Percentiles rank a stretch among this genome's conserved stretches.
These are phyloP conservation scores for Chaetomiaceae sp. DNA, from an alignment of 2,329 filamentous ascomycete species.

Conservation along the genomic window DNA sequence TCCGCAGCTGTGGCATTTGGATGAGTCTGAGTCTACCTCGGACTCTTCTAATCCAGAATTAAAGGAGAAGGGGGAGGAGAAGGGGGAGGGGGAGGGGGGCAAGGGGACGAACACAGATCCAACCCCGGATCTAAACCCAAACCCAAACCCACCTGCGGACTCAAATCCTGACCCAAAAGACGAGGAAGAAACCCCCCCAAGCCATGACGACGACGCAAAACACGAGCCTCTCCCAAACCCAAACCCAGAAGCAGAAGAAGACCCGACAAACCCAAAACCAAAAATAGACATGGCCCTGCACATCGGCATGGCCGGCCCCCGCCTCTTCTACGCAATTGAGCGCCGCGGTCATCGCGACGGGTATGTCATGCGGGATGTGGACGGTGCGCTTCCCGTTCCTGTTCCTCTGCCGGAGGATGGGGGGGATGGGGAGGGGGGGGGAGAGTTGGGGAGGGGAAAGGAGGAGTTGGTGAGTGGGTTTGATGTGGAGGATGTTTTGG, in stretches of 20 bases:
- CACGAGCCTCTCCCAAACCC: too few species aligned
- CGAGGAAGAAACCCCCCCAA: too few species aligned
- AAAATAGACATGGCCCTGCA: conserved; percentile 66
- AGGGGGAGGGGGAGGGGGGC: too few species aligned
- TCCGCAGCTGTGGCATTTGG: conserved; percentile 52
- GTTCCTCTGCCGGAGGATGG: conserved; percentile 30
- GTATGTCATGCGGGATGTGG: conserved; percentile 67
- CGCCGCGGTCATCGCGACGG: conserved; percentile 64
- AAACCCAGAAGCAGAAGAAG: conserved; percentile 50
- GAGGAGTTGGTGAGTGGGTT: conserved; percentile 53
- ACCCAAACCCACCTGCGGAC: too few species aligned
- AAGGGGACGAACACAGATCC: too few species aligned
- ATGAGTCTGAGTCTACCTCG: conserved; percentile 23
- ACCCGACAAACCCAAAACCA: conserved; percentile 11
- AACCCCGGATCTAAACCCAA: too few species aligned
- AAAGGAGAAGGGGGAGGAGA: too few species aligned
- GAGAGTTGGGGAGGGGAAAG: conserved; percentile 29
- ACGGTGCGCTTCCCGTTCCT: conserved; percentile 44
- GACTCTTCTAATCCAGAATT: too few species aligned
- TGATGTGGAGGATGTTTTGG: conserved; percentile 52
- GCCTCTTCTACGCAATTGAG: conserved; percentile 65
- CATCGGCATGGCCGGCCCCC: conserved; percentile 70
- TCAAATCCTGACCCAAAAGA: too few species aligned
- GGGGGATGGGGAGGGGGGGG: conserved; percentile 44
- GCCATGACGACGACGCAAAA: conserved; percentile 16